Evolutionary conservation across 768 basidiomycete genomes (phyloP).

Genomic region (Kwoniella sp.): DNA sequence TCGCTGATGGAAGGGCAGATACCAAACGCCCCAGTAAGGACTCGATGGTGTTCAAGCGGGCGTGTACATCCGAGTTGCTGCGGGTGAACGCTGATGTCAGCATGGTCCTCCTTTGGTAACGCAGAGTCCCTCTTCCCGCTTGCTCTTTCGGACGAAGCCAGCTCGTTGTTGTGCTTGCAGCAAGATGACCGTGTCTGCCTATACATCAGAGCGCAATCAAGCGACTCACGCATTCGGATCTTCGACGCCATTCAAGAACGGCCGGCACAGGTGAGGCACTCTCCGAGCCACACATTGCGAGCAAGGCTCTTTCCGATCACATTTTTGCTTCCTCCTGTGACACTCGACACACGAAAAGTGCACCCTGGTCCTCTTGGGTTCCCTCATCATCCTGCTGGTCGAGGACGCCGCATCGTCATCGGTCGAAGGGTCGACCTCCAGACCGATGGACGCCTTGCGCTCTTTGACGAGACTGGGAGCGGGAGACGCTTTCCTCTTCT

Average conservation of each 20-base stretch:
- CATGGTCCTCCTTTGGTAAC: no score
- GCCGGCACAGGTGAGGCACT: slow-evolving; percentile 50
- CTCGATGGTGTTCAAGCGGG: slow-evolving; percentile 48
- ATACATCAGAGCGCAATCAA: no score
- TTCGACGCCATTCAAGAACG: slow-evolving; percentile 50
- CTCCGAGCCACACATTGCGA: slow-evolving; percentile 49
- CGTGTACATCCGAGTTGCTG: slow-evolving; percentile 47
- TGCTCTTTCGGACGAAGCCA: no score
- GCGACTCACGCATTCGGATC: slow-evolving; percentile 44
- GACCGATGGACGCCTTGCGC: slow-evolving; percentile 16
- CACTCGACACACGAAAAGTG: slow-evolving; percentile 47
- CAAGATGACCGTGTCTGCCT: no score
- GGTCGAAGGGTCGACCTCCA: slow-evolving; percentile 26
- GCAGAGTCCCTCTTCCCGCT: no score
- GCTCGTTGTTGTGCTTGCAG: no score
- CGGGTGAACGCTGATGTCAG: not conserved
- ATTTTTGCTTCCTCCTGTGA: slow-evolving; percentile 48
- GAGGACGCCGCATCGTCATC: slow-evolving; percentile 35
- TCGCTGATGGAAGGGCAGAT: slow-evolving; percentile 17
- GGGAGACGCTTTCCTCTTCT: slow-evolving; percentile 29
- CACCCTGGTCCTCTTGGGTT: slow-evolving; percentile 43
- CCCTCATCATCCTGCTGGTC: slow-evolving; percentile 13
- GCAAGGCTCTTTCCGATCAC: slow-evolving; percentile 46
- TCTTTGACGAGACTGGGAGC: slow-evolving; percentile 13
- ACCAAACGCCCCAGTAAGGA: slow-evolving; percentile 40